phyloP scores from a whole-genome alignment of 345 rosid genomes.

The Citrus trifoliata region DNA sequence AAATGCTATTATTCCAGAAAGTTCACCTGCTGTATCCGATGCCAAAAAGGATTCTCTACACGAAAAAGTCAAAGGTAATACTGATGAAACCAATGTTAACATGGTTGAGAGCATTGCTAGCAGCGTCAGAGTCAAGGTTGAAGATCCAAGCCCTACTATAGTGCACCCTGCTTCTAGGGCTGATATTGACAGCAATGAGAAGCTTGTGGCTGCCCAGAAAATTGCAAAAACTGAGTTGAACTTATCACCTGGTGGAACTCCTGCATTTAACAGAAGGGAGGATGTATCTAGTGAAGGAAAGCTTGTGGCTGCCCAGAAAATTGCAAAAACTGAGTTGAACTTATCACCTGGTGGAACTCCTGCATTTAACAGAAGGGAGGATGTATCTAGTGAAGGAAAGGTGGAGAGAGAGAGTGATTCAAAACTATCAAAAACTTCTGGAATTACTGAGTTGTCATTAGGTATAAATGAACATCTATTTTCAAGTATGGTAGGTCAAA shows the following conservation, averaged over 20 bases:
- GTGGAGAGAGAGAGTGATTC: conserved; percentile 23
- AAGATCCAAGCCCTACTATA: conserved; percentile 24
- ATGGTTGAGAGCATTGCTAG: conserved; percentile 9
- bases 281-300: conserved; percentile 26
- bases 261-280: conserved; percentile 16
- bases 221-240: conserved; percentile 30
- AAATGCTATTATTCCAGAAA: conserved; percentile 23
- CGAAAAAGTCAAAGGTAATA: conserved; percentile 16
- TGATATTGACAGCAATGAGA: conserved; percentile 16
- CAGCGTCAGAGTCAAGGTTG: conserved; percentile 27
- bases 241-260: conserved; percentile 20
- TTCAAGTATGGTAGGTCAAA: conserved; percentile 19
- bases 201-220: conserved; percentile 19
- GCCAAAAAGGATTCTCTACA: conserved; percentile 6
- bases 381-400: conserved; percentile 18
- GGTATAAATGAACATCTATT: conserved; percentile 19
- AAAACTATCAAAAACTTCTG: conserved; percentile 21
- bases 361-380: conserved; percentile 18
- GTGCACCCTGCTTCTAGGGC: conserved; percentile 26
- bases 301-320: conserved; percentile 15
- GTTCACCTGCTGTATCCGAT: conserved; percentile 27
- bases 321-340: conserved; percentile 30
- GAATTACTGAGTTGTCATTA: conserved; percentile 32
- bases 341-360: conserved; percentile 21
- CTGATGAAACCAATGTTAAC: conserved; percentile 8